Conservation (phyloP, 1,139 yeast genomes). For the Yamadazyma membranifaciens region DNA sequence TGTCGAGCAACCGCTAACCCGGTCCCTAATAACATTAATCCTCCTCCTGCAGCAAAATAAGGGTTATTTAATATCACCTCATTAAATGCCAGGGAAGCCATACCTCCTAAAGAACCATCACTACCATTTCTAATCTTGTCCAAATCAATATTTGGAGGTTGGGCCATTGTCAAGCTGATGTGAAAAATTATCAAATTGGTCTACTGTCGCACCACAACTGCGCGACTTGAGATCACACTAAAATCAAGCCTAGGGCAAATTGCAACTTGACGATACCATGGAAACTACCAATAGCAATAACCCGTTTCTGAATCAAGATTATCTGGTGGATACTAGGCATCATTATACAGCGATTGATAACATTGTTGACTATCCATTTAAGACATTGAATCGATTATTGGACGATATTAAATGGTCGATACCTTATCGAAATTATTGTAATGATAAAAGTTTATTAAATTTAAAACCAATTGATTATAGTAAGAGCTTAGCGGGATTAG, state of each 20-base stretch:
- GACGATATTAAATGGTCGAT: constrained; percentile 58
- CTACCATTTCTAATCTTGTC: constrained; percentile 35
- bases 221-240: not conserved
- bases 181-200: not conserved
- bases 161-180: not conserved
- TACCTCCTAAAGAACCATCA: constrained; percentile 38
- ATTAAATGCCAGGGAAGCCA: constrained; percentile 39
- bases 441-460: constrained; percentile 25
- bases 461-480: constrained; percentile 37
- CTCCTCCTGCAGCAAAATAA: constrained; percentile 97
- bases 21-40: constrained; percentile 90
- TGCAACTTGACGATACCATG: not conserved
- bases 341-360: constrained; percentile 15
- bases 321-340: constrained; percentile 11
- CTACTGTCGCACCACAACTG: not conserved
- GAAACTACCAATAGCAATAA: constrained; percentile 9
- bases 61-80: constrained; percentile 75
- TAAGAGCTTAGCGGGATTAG: constrained; percentile 23
- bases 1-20: constrained; percentile 76
- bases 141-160: constrained; percentile 23
- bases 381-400: constrained; percentile 63
- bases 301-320: constrained; percentile 19
- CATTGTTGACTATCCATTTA: constrained; percentile 38
- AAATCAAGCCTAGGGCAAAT: not conserved
- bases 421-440: constrained; percentile 20